Evolutionary conservation across 2,329 filamentous ascomycete species (phyloP), one percentile per base, ranked within the genome.

Genomic region (Diaporthe ilicicola): DNA sequence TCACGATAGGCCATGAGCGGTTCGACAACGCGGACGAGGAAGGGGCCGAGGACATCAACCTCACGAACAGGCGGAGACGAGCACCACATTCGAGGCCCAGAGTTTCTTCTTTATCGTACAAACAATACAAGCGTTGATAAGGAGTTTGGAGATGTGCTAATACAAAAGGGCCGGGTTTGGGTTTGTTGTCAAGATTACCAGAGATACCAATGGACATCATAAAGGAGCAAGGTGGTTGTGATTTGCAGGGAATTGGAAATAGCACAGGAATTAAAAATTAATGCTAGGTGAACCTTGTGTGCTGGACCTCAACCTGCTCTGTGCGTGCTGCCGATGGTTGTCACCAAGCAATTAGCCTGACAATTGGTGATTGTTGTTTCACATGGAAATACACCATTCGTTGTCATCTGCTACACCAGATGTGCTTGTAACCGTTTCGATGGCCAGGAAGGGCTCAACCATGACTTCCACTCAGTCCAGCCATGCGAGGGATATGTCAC

Each of bases 1-100:
- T 94, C 69, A 89, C 88, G 2, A 83, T 92, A 7, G 92, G 91
- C 7, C 86, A 89, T 73, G 91, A 92, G 76, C 84, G 88, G 39
- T 92, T 92, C 75, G 89, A 91, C 53, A 81, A 76, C 19, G 78
- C 79, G 32, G 71, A 53, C 24, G 76, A 76, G 27, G 81, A 77
- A 3, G 79, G 82, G 48, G 74, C 77, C 13, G 75, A 76, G 19
- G 72, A 69, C 17, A 74, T 78, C 71, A 83, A 79, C 27, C 74
- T 83, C 27, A 77, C 79, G 2, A 82, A 78, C 69, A 80, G 86
- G 74, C 81, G 85, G 61, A 74, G 74, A 22, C 76, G 74, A 67
- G 73, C 70, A 48, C 73, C 68, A 13, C 71, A 73, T 19, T 66
- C 66, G 73, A 76, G 54, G 71, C 32, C 77, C 56, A 75, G 75